A percentile compares a stretch with the other conserved stretches of the same genome.
phyloP scores from a whole-genome alignment of 1,284 basidiomycete species.

The Heterobasidion parviporum region DNA sequence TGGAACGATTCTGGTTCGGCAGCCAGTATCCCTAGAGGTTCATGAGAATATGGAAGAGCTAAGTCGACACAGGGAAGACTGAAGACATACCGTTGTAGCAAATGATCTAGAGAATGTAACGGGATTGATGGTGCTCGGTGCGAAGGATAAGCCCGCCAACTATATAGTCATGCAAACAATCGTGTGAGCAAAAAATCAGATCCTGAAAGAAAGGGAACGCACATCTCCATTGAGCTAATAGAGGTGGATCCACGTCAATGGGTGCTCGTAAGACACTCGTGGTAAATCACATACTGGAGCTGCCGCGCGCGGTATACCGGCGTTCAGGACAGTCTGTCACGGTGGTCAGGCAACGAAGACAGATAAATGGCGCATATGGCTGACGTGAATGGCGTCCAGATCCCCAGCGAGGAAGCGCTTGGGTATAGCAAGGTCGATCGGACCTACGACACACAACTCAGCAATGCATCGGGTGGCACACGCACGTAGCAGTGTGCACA shows the following conservation, averaged over 20 bases:
- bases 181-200: background rate
- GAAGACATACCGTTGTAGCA: background rate
- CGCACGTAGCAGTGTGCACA: background rate
- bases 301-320: background rate
- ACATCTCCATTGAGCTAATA: slow-evolving; percentile 2
- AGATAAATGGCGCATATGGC: background rate
- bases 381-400: background rate
- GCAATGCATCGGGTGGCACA: background rate
- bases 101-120: background rate
- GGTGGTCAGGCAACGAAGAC: background rate
- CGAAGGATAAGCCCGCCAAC: background rate
- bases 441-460: background rate
- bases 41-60: background rate
- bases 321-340: background rate
- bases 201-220: background rate
- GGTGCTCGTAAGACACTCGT: background rate
- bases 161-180: background rate
- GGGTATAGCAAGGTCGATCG: background rate
- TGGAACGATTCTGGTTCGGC: background rate
- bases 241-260: background rate
- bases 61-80: background rate
- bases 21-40: background rate
- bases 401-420: background rate
- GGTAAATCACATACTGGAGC: background rate
- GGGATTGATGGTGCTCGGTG: background rate